Conservation (phyloP, 108 stramenopile genomes). For the Stephanodiscus minutulus region DNA sequence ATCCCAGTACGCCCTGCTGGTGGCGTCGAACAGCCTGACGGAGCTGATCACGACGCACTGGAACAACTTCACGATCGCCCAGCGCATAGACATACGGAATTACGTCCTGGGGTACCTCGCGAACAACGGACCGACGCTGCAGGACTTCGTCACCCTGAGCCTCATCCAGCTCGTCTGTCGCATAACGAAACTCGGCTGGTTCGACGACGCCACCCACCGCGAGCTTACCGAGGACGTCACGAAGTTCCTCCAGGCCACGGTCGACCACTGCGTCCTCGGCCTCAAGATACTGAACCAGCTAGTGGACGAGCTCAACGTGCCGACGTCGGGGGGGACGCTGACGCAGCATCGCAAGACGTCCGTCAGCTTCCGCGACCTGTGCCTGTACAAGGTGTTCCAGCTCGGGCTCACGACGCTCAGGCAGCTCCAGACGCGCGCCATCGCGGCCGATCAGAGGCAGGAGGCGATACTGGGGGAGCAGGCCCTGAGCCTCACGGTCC, state of each 20-base stretch:
- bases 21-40: slow-evolving; percentile 91
- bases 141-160: slow-evolving; percentile 86
- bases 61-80: slow-evolving; percentile 91
- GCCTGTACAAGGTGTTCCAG: slow-evolving; percentile 92
- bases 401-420: slow-evolving; percentile 90
- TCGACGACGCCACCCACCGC: slow-evolving; percentile 91
- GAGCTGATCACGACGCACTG: slow-evolving; percentile 95
- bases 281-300: slow-evolving; percentile 94
- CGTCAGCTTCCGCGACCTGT: slow-evolving; percentile 95
- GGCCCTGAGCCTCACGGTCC: slow-evolving; percentile 79
- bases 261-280: slow-evolving; percentile 95
- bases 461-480: slow-evolving; percentile 85
- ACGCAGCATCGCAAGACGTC: slow-evolving; percentile 97
- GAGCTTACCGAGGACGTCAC: slow-evolving; percentile 95
- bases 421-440: slow-evolving; percentile 87
- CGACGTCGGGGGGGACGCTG: slow-evolving; percentile 89
- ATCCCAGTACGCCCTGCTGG: slow-evolving; percentile 90
- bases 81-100: slow-evolving; percentile 95
- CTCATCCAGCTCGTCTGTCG: slow-evolving; percentile 96
- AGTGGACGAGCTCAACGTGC: slow-evolving; percentile 96
- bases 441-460: slow-evolving; percentile 73
- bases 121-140: slow-evolving; percentile 86
- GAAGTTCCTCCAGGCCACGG: slow-evolving; percentile 93
- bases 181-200: slow-evolving; percentile 98
- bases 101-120: slow-evolving; percentile 95